These are phyloP conservation scores for Syzygium aqueum DNA, from an alignment of 345 rosid genomes.

Conservation along the genomic window DNA sequence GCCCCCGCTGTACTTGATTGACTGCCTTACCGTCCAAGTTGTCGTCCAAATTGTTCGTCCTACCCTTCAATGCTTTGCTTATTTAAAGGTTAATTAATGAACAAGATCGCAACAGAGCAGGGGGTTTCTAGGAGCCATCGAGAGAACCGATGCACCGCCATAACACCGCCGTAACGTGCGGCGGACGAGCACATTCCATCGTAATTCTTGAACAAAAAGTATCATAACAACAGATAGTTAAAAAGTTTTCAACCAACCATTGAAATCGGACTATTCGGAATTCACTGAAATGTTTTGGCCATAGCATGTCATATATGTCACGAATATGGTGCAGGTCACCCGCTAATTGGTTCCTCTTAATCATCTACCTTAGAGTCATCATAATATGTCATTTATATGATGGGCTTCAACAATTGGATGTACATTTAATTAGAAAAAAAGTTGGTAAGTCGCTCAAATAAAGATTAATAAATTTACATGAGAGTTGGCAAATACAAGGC, in stretches of 20 bases:
- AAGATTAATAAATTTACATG: neutral
- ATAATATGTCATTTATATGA: neutral
- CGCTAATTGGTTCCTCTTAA: neutral
- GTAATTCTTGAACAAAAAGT: neutral
- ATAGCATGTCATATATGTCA: neutral
- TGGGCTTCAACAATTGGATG: neutral
- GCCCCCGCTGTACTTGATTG: neutral
- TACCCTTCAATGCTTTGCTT: neutral
- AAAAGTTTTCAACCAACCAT: neutral
- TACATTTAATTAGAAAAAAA: neutral
- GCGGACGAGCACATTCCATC: neutral
- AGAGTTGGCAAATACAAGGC: neutral
- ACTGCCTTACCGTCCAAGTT: neutral
- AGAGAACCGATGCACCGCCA: neutral
- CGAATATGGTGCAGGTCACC: neutral
- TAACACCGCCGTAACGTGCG: neutral
- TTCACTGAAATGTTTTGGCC: neutral
- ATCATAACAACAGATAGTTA: neutral
- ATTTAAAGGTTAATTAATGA: neutral
- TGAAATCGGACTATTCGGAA: neutral
- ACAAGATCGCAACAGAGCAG: neutral
- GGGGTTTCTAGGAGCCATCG: no score
- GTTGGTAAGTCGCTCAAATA: neutral
- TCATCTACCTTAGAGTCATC: neutral
- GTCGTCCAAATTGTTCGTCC: neutral